Evolutionary conservation across 768 basidiomycete genomes (phyloP), one percentile per base, ranked within the genome.

Genomic region (Pleurotus salmoneostramineus): DNA sequence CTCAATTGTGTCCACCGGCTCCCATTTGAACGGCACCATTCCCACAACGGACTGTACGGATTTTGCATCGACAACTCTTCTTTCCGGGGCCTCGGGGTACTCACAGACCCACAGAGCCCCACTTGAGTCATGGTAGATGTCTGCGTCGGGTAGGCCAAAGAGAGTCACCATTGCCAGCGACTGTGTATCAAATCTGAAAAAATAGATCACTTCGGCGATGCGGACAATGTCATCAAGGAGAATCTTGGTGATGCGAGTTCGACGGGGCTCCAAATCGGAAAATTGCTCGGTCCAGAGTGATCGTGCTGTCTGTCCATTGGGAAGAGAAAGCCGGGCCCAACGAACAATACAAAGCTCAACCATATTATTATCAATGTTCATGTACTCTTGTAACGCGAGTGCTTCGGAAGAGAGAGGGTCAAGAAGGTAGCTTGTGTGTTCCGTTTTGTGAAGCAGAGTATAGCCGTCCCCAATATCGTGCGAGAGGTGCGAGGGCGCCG

Each of bases 181-280:
- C 33, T 50, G 34, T 3, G 6, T 5, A 43, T 31, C 3, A 61
- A 35, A 11, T 52, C 6, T 58, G 43, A 68, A 66, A 57, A 50
- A 68, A 40, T 56, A 70, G n/a, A 61, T 57, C 7, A 69, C 65
- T 56, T 70, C 68, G 1, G 58, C 66, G 14, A 64, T 59, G 5
- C 56, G 45, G 14, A 35, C 5, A 17, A 42, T 37, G 14, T 49
- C 46, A 49, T 57, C 34, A 6, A n/a, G n/a, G n/a, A n/a, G n/a
- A n/a, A n/a, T n/a, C n/a, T 15, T 10, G n/a, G 11, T 21, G 17
- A 12, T 15, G 7, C 56, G 7, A 32, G 48, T 57, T 45, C 37
- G 37, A 6, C 37, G 37, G 14, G 37, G 37, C 6, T 6, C 14
- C 37, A 45, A 58, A n/a, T 57, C 45, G 32, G 42, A 58, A 8